phyloP scores from a whole-genome alignment of 2,329 filamentous ascomycete genomes.

The Aspergillus oerlinghausenensis region DNA sequence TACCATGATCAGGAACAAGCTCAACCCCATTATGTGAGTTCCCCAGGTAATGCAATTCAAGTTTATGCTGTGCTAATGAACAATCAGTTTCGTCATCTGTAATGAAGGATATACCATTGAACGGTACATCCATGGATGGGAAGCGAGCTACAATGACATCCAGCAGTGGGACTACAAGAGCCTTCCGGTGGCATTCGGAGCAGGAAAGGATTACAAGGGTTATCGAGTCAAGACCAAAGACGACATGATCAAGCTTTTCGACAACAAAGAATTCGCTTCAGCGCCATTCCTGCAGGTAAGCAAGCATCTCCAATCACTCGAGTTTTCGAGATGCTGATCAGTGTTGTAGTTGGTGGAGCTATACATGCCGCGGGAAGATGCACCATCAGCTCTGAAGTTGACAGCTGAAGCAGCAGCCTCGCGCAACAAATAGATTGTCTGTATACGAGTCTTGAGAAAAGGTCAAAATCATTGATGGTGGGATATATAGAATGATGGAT shows the following conservation, averaged over 20 bases:
- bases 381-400: slow-evolving; percentile 63
- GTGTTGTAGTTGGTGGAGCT: slow-evolving; percentile 71
- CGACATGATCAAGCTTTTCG: slow-evolving; percentile 63
- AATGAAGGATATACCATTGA: slow-evolving; percentile 90
- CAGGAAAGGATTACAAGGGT: slow-evolving; percentile 54
- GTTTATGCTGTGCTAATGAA: slow-evolving; percentile 29
- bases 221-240: slow-evolving; percentile 66
- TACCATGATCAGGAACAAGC: slow-evolving; percentile 71
- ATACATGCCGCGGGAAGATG: slow-evolving; percentile 75
- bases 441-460: not conserved
- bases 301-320: not conserved
- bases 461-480: not conserved
- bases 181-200: slow-evolving; percentile 65
- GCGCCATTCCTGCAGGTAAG: slow-evolving; percentile 44
- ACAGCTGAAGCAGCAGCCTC: slow-evolving; percentile 68
- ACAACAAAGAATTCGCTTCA: slow-evolving; percentile 58
- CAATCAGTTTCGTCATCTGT: slow-evolving; percentile 65
- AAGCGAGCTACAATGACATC: slow-evolving; percentile 77
- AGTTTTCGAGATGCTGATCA: slow-evolving; percentile 13
- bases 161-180: slow-evolving; percentile 68
- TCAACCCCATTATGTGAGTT: slow-evolving; percentile 71
- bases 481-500: not conserved
- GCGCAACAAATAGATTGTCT: slow-evolving; percentile 48
- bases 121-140: slow-evolving; percentile 78
- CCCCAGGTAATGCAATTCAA: not conserved